Percentiles rank a stretch among this genome's conserved stretches.
These are phyloP conservation scores for Flaveria bidentis DNA, from an alignment of 129 eudicot species.

Conservation along the genomic window DNA sequence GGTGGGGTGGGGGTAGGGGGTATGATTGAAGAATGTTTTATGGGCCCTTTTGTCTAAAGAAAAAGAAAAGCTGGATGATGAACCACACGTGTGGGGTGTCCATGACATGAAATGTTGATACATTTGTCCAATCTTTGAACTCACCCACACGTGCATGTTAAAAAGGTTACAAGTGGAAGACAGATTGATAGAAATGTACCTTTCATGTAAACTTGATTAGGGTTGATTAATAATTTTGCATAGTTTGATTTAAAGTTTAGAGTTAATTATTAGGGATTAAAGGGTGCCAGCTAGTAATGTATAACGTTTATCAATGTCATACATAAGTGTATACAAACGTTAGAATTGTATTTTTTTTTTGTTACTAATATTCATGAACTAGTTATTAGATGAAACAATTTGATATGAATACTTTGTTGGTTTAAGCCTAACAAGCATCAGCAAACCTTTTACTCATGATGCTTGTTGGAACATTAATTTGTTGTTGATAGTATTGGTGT, in stretches of 20 bases:
- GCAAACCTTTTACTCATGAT: too few species aligned
- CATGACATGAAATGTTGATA: constrained; percentile 42
- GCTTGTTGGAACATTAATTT: too few species aligned
- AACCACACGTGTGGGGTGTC: constrained; percentile 68
- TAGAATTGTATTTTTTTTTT: neutral
- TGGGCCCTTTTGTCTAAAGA: constrained; percentile 35
- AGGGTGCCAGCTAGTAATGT: neutral
- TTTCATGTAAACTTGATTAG: constrained; percentile 25
- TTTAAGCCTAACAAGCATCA: too few species aligned
- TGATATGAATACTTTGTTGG: too few species aligned
- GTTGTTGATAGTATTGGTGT: too few species aligned
- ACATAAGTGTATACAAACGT: constrained; percentile 13
- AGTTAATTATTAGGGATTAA: constrained; percentile 7
- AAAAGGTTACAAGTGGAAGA: constrained; percentile 19
- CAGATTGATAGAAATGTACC: constrained; percentile 5
- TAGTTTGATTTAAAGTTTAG: neutral
- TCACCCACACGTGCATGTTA: constrained; percentile 21
- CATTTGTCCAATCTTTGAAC: constrained; percentile 41
- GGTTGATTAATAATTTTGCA: neutral
- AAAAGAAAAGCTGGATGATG: constrained; percentile 31
- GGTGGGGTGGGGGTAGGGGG: neutral
- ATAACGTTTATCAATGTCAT: neutral
- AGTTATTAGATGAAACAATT: too few species aligned
- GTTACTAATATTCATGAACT: neutral
- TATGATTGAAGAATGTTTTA: constrained; percentile 23